A percentile compares a stretch with the other conserved stretches of the same genome.
phyloP scores from a whole-genome alignment of 164 flowering plant species.

The Magnolia changhungtana region DNA sequence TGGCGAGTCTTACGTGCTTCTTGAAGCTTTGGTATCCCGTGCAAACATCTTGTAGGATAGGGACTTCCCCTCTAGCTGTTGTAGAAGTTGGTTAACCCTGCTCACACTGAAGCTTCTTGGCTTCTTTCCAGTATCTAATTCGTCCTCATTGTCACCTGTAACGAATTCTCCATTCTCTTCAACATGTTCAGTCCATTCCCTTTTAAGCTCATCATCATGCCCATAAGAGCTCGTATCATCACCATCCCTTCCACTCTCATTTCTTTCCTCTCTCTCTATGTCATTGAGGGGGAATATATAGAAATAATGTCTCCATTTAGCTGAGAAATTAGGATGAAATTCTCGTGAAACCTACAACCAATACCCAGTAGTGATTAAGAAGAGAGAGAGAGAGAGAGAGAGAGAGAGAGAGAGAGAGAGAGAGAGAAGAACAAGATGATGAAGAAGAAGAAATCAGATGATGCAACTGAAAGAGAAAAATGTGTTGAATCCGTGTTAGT shows the following conservation, averaged over 20 bases:
- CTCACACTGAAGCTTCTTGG: conserved; percentile 52
- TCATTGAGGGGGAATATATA: conserved; percentile 73
- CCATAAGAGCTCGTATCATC: conserved; percentile 9
- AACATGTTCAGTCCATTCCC: conserved; percentile 18
- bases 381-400: no score
- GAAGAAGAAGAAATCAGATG: not conserved
- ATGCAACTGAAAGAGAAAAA: no score
- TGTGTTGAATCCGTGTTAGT: no score
- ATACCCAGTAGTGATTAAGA: not conserved
- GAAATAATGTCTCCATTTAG: conserved; percentile 89
- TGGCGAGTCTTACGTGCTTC: conserved; percentile 61
- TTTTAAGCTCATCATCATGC: conserved; percentile 11
- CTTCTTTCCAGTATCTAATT: conserved; percentile 37
- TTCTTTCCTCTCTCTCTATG: conserved; percentile 26
- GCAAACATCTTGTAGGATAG: conserved; percentile 92
- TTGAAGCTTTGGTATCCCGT: conserved; percentile 90
- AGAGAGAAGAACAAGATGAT: not conserved
- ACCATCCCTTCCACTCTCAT: conserved; percentile 12
- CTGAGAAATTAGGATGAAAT: conserved; percentile 96
- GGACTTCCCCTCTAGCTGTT: conserved; percentile 72
- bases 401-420: no score
- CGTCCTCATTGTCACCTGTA: conserved; percentile 19
- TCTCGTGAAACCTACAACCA: conserved; percentile 65
- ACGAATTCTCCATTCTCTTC: conserved; percentile 17
- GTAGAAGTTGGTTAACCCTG: conserved; percentile 61